phyloP scores from a whole-genome alignment of 257 asterid species.

The Solanum ossicruentum region DNA sequence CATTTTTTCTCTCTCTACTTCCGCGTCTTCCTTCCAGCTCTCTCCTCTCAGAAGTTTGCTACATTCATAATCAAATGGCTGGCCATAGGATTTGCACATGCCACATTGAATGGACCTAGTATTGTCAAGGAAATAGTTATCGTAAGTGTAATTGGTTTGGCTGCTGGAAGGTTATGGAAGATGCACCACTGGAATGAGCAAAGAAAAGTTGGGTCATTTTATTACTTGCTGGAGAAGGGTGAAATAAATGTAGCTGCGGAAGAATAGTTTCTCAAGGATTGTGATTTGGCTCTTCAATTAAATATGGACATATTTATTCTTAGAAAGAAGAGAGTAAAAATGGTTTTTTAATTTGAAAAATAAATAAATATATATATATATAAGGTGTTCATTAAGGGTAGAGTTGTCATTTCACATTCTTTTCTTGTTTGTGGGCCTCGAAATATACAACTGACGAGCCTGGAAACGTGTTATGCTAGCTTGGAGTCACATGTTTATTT shows the following conservation, averaged over 20 bases:
- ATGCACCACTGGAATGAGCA: slow-evolving; percentile 80
- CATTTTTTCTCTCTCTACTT: no score
- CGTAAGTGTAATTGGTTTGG: slow-evolving; percentile 37
- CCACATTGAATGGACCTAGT: slow-evolving; percentile 61
- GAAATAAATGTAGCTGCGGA: slow-evolving; percentile 43
- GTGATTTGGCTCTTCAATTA: slow-evolving; percentile 17
- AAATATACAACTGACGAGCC: no score
- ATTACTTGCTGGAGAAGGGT: slow-evolving; percentile 56
- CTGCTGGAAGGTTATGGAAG: slow-evolving; percentile 64
- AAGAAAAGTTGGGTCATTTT: slow-evolving; percentile 40
- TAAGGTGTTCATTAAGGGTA: no score
- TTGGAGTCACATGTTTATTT: no score
- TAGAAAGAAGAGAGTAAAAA: no score
- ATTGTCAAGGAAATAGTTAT: slow-evolving; percentile 59
- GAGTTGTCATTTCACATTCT: no score
- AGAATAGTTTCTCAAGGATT: slow-evolving; percentile 20
- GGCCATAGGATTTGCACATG: slow-evolving; percentile 59
- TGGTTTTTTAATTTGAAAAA: no score
- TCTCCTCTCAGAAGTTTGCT: neutral
- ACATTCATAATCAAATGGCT: slow-evolving; percentile 32
- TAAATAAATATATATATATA: no score
- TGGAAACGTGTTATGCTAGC: no score
- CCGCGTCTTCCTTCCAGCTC: no score
- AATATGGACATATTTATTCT: slow-evolving; percentile 7
- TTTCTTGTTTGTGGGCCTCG: no score